Evolutionary conservation across 768 basidiomycete species (phyloP).

Genomic region (Inosperma sp.): DNA sequence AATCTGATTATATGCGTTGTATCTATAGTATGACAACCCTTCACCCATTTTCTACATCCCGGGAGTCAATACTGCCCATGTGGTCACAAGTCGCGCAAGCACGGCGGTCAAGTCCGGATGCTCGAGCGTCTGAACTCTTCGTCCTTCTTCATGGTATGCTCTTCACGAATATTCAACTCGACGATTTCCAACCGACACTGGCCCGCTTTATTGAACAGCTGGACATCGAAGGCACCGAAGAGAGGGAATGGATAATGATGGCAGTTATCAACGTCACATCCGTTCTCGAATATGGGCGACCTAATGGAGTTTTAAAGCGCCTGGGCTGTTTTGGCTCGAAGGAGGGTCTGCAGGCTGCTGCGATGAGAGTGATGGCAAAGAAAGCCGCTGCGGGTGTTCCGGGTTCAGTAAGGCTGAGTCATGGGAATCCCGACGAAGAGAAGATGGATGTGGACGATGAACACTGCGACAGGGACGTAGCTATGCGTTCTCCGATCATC

Average conservation of each 20-base stretch:
- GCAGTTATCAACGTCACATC: constrained; percentile 77
- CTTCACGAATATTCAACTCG: constrained; percentile 91
- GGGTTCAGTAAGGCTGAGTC: constrained; percentile 12
- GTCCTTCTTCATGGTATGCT: constrained; percentile 95
- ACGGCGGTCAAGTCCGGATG: constrained; percentile 72
- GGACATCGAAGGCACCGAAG: constrained; percentile 73
- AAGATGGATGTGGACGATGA: constrained; percentile 33
- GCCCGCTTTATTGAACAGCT: constrained; percentile 85
- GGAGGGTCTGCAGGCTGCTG: constrained; percentile 28
- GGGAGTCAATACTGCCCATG: constrained; percentile 85
- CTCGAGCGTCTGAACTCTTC: constrained; percentile 72
- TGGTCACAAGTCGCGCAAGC: constrained; percentile 77
- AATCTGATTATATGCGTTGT: background rate
- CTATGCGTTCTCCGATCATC: constrained; percentile 16
- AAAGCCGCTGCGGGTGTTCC: constrained; percentile 34
- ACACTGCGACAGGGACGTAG: constrained; percentile 14
- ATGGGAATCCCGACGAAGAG: constrained; percentile 31
- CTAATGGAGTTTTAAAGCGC: constrained; percentile 63
- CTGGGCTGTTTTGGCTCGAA: constrained; percentile 47
- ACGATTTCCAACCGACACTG: constrained; percentile 79
- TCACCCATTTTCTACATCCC: constrained; percentile 82
- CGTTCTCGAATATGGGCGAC: constrained; percentile 83
- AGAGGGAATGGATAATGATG: constrained; percentile 97
- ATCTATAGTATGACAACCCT: constrained; percentile 79
- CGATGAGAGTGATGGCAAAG: constrained; percentile 50